Percentiles rank a stretch among this genome's conserved stretches.
Conservation (phyloP, 352 stramenopile species). For the Globisporangium rhizosaccharum region DNA sequence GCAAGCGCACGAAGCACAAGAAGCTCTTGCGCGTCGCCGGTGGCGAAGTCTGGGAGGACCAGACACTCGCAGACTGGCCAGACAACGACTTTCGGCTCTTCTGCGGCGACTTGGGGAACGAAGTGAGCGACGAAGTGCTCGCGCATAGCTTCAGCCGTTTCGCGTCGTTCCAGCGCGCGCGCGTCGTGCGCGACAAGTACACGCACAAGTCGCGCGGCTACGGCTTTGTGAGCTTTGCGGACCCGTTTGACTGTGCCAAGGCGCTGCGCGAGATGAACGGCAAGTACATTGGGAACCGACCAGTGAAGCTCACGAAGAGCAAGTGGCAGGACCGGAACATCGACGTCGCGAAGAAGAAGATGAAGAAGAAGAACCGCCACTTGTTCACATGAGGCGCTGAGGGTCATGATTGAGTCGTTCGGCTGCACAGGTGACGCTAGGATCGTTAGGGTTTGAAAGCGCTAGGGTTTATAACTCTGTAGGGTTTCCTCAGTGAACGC, state of each 20-base stretch:
- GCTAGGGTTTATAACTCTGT: too few relatives aligned
- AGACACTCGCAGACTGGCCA: conserved; percentile 91
- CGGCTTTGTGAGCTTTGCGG: conserved; percentile 93
- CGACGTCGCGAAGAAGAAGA: conserved; percentile 87
- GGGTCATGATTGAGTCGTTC: too few relatives aligned
- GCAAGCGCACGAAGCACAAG: conserved; percentile 28
- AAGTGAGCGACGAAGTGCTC: conserved; percentile 88
- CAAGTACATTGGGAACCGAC: conserved; percentile 93
- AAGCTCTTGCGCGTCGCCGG: conserved; percentile 60
- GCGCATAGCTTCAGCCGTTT: conserved; percentile 72
- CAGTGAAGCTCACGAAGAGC: conserved; percentile 93
- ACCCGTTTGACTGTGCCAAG: conserved; percentile 92
- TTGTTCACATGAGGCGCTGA: conserved; percentile 39
- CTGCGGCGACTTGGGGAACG: conserved; percentile 92
- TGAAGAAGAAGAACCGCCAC: conserved; percentile 77
- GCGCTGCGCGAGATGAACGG: conserved; percentile 96
- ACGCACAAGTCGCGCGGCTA: conserved; percentile 91
- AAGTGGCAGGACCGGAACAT: conserved; percentile 95
- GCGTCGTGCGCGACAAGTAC: conserved; percentile 79
- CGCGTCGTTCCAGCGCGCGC: conserved; percentile 71
- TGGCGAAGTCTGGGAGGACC: conserved; percentile 91
- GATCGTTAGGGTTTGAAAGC: too few relatives aligned
- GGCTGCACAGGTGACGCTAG: too few relatives aligned
- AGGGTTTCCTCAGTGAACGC: background rate
- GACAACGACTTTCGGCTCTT: conserved; percentile 97